Evolutionary conservation across 192 early-diverging fungal species (phyloP).

Genomic region (Rhizoclosmatium globosum): DNA sequence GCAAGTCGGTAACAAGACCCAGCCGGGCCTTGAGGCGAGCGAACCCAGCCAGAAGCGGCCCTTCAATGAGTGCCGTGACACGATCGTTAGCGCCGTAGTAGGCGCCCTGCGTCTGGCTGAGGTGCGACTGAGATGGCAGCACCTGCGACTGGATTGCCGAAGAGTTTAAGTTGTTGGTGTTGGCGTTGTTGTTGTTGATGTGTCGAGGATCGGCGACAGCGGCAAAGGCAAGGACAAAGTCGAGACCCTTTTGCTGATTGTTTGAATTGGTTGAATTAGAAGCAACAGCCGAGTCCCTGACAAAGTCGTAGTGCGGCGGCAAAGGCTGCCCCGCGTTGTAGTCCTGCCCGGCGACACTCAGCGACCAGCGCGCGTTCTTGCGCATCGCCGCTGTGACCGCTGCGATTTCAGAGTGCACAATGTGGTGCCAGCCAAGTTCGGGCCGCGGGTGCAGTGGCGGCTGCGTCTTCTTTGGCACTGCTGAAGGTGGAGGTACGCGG

Average conservation of each 20-base stretch:
- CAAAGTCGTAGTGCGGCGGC: not conserved
- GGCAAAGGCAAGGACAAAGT: not conserved
- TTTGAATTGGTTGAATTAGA: not conserved
- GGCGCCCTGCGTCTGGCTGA: not conserved
- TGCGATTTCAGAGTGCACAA: conserved; percentile 79
- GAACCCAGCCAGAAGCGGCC: conserved; percentile 75
- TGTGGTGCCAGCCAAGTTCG: conserved; percentile 74
- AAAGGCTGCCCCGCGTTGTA: not conserved
- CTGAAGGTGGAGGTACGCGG: too few species aligned
- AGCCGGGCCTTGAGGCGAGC: conserved; percentile 67
- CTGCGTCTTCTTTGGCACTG: too few species aligned
- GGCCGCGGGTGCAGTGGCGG: not conserved
- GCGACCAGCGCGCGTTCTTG: conserved; percentile 81
- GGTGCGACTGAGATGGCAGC: not conserved
- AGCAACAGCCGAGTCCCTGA: not conserved
- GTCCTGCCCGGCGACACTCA: not conserved
- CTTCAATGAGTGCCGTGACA: conserved; percentile 49
- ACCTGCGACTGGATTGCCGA: not conserved
- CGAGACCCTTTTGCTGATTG: not conserved
- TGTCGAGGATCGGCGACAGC: not conserved
- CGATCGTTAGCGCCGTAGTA: not conserved
- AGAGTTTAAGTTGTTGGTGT: not conserved
- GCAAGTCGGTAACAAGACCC: conserved; percentile 51
- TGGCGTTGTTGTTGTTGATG: not conserved
- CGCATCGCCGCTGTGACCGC: conserved; percentile 80